Conservation (phyloP, 257 asterid genomes). For the Perilla frutescens region DNA sequence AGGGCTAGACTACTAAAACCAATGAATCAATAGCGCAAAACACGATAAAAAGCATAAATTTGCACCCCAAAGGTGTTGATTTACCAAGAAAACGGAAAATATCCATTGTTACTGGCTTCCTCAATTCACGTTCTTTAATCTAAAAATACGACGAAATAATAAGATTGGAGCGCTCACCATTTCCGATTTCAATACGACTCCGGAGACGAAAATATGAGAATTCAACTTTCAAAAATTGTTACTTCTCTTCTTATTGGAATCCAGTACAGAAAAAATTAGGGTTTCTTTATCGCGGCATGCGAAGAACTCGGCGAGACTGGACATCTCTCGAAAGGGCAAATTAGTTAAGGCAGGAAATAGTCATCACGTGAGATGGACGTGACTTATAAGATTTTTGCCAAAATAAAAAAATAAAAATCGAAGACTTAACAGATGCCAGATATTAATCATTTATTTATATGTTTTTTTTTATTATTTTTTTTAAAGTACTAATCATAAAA, state of each 20-base stretch:
- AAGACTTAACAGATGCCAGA: too few relatives aligned
- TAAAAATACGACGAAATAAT: conserved; percentile 7
- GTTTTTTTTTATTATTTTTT: too few relatives aligned
- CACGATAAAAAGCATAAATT: not conserved
- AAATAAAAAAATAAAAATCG: not conserved
- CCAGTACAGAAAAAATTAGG: conserved; percentile 26
- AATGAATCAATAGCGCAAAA: not conserved
- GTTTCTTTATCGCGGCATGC: conserved; percentile 4
- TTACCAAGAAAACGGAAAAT: not conserved
- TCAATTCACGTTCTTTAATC: not conserved
- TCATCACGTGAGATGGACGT: conserved; percentile 35
- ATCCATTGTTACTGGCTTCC: not conserved
- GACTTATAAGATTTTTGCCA: not conserved
- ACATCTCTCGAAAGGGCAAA: conserved; percentile 7
- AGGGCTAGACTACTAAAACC: not conserved
- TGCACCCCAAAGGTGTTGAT: not conserved
- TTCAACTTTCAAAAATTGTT: conserved; percentile 25
- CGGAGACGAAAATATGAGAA: conserved; percentile 15
- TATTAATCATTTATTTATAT: too few relatives aligned
- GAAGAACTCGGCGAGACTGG: not conserved
- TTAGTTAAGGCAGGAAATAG: not conserved
- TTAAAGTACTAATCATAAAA: too few relatives aligned
- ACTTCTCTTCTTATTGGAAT: not conserved
- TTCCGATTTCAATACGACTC: conserved; percentile 23
- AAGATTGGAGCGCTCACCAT: conserved; percentile 36